Percentiles rank a stretch among this genome's conserved stretches.
Conservation (phyloP, 345 rosid genomes). For the Populus simonii region DNA sequence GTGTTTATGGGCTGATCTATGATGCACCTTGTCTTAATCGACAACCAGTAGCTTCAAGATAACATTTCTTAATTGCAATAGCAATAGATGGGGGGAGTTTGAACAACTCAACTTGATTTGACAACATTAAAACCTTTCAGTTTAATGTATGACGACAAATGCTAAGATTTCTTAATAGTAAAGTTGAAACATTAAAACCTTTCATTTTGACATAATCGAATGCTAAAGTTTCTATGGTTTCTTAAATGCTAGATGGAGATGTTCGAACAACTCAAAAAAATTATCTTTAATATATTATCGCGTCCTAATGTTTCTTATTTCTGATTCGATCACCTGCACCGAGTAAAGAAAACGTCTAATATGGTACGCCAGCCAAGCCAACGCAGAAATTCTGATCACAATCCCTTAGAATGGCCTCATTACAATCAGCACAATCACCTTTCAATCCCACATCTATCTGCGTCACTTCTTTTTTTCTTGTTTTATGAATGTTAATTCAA, state of each 20-base stretch:
- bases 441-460: too few relatives aligned
- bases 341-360: too few relatives aligned
- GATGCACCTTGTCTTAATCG: constrained; percentile 58
- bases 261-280: not conserved
- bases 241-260: not conserved
- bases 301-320: not conserved
- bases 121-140: constrained; percentile 5
- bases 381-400: too few relatives aligned
- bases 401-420: too few relatives aligned
- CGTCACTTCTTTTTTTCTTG: too few relatives aligned
- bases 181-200: not conserved
- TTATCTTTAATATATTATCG: not conserved
- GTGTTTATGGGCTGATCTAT: too few relatives aligned
- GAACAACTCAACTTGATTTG: constrained; percentile 75
- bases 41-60: constrained; percentile 77
- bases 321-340: too few relatives aligned
- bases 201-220: not conserved
- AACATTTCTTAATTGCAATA: constrained; percentile 68
- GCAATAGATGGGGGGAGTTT: constrained; percentile 74
- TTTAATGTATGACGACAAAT: not conserved
- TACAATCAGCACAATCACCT: too few relatives aligned
- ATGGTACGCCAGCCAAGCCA: too few relatives aligned
- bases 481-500: too few relatives aligned
- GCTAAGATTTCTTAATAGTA: not conserved
- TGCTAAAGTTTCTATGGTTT: not conserved